Conservation (phyloP, 139 green algal genomes). For the Limnomonas spitsbergensis region DNA sequence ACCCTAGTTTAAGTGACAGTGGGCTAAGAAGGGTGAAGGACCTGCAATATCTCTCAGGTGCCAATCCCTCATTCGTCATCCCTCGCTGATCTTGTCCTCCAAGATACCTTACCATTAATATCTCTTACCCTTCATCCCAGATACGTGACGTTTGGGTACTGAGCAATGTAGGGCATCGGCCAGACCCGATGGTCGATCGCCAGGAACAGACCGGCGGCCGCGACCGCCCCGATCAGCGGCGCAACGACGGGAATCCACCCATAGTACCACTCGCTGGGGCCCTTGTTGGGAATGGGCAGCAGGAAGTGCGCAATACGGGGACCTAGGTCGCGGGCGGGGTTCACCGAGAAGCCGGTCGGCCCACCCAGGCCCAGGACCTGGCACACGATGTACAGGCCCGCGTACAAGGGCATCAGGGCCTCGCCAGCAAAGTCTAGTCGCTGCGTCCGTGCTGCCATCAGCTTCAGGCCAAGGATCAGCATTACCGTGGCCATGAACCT, state of each 20-base stretch:
- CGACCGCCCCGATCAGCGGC: conserved; percentile 34
- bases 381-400: conserved; percentile 24
- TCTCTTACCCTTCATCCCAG: too few relatives aligned
- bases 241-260: conserved; percentile 51
- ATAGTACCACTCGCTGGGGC: conserved; percentile 46
- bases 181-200: conserved; percentile 5
- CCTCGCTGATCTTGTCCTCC: too few relatives aligned
- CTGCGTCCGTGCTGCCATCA: neutral
- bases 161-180: too few relatives aligned
- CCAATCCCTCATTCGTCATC: too few relatives aligned
- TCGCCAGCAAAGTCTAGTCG: neutral
- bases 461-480: conserved; percentile 1
- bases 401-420: neutral
- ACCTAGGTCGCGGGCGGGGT: conserved; percentile 47
- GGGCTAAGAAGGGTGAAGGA: too few relatives aligned
- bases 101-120: too few relatives aligned
- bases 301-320: conserved; percentile 48
- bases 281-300: conserved; percentile 56
- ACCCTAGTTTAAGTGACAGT: too few relatives aligned
- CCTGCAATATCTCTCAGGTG: too few relatives aligned
- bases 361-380: conserved; percentile 26
- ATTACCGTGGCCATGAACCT: conserved; percentile 13
- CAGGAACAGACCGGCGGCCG: conserved; percentile 31
- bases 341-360: conserved; percentile 43
- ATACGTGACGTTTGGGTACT: too few relatives aligned